A percentile compares a stretch with the other conserved stretches of the same genome.
phyloP scores from a whole-genome alignment of 805 yeast species.

The Ogataea methanolica region DNA sequence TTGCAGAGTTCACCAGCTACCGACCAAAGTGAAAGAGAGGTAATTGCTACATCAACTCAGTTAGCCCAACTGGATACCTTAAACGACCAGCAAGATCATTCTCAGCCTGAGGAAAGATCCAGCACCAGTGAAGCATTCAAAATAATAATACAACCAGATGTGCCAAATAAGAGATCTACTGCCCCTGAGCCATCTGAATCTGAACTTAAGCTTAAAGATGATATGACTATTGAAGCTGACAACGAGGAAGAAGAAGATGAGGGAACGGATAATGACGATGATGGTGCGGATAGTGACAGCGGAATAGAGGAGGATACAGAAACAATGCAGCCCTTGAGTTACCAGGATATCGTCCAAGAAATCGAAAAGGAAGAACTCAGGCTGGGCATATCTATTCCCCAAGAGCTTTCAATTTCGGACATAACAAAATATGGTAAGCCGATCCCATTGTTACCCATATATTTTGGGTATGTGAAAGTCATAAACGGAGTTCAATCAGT shows the following conservation, averaged over 20 bases:
- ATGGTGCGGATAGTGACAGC: background rate
- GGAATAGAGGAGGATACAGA: background rate
- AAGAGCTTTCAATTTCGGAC: conserved; percentile 2
- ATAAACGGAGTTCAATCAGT: background rate
- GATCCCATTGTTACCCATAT: conserved; percentile 17
- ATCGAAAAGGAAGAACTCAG: conserved; percentile 2
- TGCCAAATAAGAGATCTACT: no score
- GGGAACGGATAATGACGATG: background rate
- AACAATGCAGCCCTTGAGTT: background rate
- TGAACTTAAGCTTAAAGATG: background rate
- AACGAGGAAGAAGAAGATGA: background rate
- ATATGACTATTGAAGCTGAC: background rate
- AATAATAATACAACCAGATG: no score
- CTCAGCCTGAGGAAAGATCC: no score
- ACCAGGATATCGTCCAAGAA: conserved; percentile 8
- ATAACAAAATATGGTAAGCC: conserved; percentile 1
- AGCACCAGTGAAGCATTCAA: no score
- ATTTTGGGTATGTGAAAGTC: conserved; percentile 9
- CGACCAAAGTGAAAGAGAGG: no score
- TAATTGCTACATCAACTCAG: no score
- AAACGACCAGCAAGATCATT: no score
- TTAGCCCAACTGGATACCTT: no score
- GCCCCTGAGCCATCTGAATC: no score
- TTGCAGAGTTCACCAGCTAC: background rate
- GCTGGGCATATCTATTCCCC: conserved; percentile 3